These are phyloP conservation scores for Scedosporium aurantiacum DNA, from an alignment of 2,329 filamentous ascomycete genomes.

Conservation along the genomic window DNA sequence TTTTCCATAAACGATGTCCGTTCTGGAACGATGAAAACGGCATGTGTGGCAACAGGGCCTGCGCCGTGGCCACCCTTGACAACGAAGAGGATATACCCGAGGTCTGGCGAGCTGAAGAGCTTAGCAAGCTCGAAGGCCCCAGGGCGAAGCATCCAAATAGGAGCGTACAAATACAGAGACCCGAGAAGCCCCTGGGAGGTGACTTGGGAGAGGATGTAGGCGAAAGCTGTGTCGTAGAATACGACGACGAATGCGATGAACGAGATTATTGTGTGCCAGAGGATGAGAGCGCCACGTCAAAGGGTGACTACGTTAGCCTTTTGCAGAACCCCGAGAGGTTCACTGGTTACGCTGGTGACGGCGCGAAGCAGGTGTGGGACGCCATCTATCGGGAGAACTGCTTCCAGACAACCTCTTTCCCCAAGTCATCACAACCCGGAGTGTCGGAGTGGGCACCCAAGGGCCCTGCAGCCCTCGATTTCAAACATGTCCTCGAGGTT, in stretches of 20 bases:
- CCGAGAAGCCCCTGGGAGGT: conserved; percentile 66
- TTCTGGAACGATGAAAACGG: conserved; percentile 92
- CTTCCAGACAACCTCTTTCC: conserved; percentile 62
- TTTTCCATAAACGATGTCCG: conserved; percentile 88
- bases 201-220: conserved; percentile 75
- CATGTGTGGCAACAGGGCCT: conserved; percentile 95
- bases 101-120: conserved; percentile 83
- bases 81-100: conserved; percentile 88
- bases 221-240: conserved; percentile 94
- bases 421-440: conserved; percentile 45
- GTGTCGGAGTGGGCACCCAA: conserved; percentile 23
- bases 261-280: conserved; percentile 95
- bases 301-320: conserved; percentile 59
- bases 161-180: conserved; percentile 58
- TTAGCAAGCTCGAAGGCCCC: conserved; percentile 86
- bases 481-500: conserved; percentile 49
- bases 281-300: conserved; percentile 74
- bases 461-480: conserved; percentile 47
- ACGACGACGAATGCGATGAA: conserved; percentile 94
- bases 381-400: conserved; percentile 97
- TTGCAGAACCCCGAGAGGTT: conserved; percentile 41
- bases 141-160: conserved; percentile 80
- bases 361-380: conserved; percentile 86
- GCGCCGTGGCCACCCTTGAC: conserved; percentile 87
- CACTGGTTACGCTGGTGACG: conserved; percentile 81